phyloP scores from a whole-genome alignment of 2,329 filamentous ascomycete genomes.

The Calonectria pseudoreteaudii region DNA sequence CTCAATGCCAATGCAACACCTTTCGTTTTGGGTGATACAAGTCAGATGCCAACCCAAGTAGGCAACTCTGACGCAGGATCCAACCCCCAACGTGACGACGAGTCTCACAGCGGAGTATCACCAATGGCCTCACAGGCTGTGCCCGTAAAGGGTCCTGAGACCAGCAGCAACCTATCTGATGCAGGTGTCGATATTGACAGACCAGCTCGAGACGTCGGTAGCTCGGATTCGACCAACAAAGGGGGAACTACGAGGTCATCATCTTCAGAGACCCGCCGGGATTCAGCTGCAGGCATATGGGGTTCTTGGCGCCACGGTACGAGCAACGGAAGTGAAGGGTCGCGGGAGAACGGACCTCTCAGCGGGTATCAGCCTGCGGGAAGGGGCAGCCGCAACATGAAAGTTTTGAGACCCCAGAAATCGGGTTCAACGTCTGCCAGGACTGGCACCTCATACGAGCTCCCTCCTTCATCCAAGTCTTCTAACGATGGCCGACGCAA shows the following conservation, averaged over 20 bases:
- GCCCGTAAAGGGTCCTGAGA: conserved; percentile 47
- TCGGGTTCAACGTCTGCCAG: conserved; percentile 65
- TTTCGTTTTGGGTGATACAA: conserved; percentile 53
- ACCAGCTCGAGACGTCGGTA: conserved; percentile 36
- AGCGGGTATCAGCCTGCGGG: conserved; percentile 79
- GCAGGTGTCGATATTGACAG: conserved; percentile 59
- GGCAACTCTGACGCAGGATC: conserved; percentile 25
- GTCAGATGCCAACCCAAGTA: conserved; percentile 34
- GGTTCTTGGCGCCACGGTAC: conserved; percentile 76
- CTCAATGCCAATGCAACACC: conserved; percentile 65
- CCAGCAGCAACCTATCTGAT: conserved; percentile 54
- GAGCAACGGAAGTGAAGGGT: conserved; percentile 63
- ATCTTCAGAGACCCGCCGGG: conserved; percentile 54
- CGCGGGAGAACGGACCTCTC: conserved; percentile 64
- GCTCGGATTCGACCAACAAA: conserved; percentile 40
- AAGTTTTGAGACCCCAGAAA: conserved; percentile 86
- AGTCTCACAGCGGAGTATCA: conserved; percentile 47
- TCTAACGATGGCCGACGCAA: conserved; percentile 65
- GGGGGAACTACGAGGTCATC: conserved; percentile 37
- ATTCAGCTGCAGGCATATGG: conserved; percentile 71
- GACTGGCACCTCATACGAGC: conserved; percentile 65
- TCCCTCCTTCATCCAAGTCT: conserved; percentile 57
- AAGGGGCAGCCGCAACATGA: conserved; percentile 79
- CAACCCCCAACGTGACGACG: conserved; percentile 40
- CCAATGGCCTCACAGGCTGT: conserved; percentile 51